A percentile compares a stretch with the other conserved stretches of the same genome.
phyloP scores from a whole-genome alignment of 2,329 filamentous ascomycete genomes.

The Fusarium nelsonii region DNA sequence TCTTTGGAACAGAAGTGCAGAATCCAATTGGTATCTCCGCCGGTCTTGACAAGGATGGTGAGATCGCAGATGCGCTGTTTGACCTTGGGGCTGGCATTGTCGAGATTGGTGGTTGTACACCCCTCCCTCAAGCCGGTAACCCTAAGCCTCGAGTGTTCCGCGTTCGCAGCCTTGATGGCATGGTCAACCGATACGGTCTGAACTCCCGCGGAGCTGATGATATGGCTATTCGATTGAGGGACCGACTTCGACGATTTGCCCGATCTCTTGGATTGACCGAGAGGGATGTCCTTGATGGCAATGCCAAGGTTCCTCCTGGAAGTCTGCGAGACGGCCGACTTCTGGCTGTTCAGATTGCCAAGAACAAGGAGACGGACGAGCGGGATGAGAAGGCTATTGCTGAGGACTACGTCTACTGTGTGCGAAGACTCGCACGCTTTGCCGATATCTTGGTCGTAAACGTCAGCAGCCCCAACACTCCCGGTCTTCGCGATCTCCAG shows the following conservation, averaged over 20 bases:
- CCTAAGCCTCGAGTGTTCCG: constrained; percentile 89
- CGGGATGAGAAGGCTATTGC: constrained; percentile 84
- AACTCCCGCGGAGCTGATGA: constrained; percentile 92
- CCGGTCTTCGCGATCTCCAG: constrained; percentile 88
- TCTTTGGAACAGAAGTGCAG: constrained; percentile 81
- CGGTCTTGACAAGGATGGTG: constrained; percentile 93
- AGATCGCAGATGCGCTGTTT: constrained; percentile 87
- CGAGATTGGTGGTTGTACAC: constrained; percentile 92
- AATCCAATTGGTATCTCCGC: constrained; percentile 97
- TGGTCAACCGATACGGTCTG: constrained; percentile 96
- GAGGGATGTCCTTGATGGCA: constrained; percentile 79
- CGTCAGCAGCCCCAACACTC: constrained; percentile 96
- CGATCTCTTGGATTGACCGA: constrained; percentile 78
- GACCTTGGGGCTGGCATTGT: constrained; percentile 87
- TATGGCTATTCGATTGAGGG: constrained; percentile 82
- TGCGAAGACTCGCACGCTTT: constrained; percentile 83
- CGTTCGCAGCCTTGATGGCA: constrained; percentile 81
- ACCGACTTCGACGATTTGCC: constrained; percentile 83
- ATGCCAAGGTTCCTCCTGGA: constrained; percentile 83
- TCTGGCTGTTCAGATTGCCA: constrained; percentile 92
- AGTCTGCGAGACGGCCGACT: constrained; percentile 80
- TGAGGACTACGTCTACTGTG: constrained; percentile 89
- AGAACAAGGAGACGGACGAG: constrained; percentile 94
- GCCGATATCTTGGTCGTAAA: constrained; percentile 98
- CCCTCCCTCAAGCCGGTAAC: constrained; percentile 89